A percentile compares a stretch with the other conserved stretches of the same genome.
These are phyloP conservation scores for Flaveria linearis DNA, from an alignment of 129 eudicot species.

Conservation along the genomic window DNA sequence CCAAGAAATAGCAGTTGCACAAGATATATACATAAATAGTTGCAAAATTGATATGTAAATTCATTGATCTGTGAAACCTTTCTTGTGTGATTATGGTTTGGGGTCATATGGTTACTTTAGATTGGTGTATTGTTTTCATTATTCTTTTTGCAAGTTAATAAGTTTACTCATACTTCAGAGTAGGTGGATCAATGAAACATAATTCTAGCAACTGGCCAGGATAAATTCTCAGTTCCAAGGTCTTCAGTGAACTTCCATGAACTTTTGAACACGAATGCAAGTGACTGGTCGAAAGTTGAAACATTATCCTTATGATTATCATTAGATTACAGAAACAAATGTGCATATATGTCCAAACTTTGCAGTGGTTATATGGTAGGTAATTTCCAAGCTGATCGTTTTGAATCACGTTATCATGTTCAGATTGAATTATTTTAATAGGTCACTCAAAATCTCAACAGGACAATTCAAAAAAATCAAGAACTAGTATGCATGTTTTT, in stretches of 20 bases:
- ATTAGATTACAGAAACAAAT: slow-evolving; percentile 1
- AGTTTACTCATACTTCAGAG: neutral
- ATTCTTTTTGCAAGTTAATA: neutral
- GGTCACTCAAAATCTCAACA: too few relatives aligned
- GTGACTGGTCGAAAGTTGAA: neutral
- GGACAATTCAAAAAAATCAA: too few relatives aligned
- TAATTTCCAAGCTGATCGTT: too few relatives aligned
- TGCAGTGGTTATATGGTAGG: too few relatives aligned
- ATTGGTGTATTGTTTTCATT: neutral
- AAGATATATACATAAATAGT: neutral
- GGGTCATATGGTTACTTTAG: neutral
- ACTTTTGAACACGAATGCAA: neutral
- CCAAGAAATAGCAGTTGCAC: neutral
- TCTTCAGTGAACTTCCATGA: neutral
- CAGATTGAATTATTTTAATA: too few relatives aligned
- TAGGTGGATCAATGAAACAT: neutral
- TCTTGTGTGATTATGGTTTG: neutral
- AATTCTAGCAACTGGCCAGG: neutral
- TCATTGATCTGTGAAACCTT: neutral
- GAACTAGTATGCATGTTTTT: too few relatives aligned
- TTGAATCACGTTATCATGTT: too few relatives aligned
- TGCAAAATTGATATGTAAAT: neutral
- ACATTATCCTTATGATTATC: neutral
- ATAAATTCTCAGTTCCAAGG: neutral
- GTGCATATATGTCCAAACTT: neutral